Evolutionary conservation across 1,284 basidiomycete species (phyloP).

Genomic region (Ustilago bromivora): DNA sequence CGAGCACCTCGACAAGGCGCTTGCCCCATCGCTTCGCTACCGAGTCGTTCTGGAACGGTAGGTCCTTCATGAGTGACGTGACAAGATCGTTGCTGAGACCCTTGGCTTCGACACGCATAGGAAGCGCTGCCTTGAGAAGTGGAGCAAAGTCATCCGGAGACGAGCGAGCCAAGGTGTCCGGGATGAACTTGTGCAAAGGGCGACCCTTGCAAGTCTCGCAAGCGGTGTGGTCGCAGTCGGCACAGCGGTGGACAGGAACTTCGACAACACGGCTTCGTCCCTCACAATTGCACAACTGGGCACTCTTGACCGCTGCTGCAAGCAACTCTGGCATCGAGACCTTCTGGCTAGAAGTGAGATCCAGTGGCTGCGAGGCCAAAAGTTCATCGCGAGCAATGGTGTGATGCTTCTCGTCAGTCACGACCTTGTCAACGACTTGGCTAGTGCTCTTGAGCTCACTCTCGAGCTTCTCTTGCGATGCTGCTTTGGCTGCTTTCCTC

Average conservation of each 20-base stretch:
- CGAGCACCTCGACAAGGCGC: slow-evolving; percentile 77
- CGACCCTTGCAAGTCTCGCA: slow-evolving; percentile 89
- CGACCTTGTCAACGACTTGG: slow-evolving; percentile 71
- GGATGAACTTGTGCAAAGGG: slow-evolving; percentile 82
- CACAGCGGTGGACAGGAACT: slow-evolving; percentile 76
- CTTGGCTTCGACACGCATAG: slow-evolving; percentile 78
- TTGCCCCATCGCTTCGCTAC: slow-evolving; percentile 78
- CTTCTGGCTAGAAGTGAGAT: slow-evolving; percentile 38
- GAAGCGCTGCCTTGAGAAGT: slow-evolving; percentile 82
- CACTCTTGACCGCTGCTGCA: slow-evolving; percentile 77
- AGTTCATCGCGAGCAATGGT: slow-evolving; percentile 73
- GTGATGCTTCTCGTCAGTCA: slow-evolving; percentile 69
- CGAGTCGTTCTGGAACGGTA: slow-evolving; percentile 68
- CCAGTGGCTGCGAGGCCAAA: slow-evolving; percentile 33
- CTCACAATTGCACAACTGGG: slow-evolving; percentile 87
- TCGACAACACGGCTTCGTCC: slow-evolving; percentile 81
- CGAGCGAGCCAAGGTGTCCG: slow-evolving; percentile 72
- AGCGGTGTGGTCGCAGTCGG: slow-evolving; percentile 81
- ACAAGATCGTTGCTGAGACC: slow-evolving; percentile 72
- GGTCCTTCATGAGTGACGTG: slow-evolving; percentile 72
- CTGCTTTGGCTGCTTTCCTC: slow-evolving; percentile 45
- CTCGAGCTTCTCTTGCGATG: slow-evolving; percentile 76
- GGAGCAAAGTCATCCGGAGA: slow-evolving; percentile 79
- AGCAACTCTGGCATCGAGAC: slow-evolving; percentile 73
- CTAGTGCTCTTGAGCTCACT: slow-evolving; percentile 71